These are phyloP conservation scores for Saturnispora ahearnii DNA, from an alignment of 805 yeast species.

Conservation along the genomic window DNA sequence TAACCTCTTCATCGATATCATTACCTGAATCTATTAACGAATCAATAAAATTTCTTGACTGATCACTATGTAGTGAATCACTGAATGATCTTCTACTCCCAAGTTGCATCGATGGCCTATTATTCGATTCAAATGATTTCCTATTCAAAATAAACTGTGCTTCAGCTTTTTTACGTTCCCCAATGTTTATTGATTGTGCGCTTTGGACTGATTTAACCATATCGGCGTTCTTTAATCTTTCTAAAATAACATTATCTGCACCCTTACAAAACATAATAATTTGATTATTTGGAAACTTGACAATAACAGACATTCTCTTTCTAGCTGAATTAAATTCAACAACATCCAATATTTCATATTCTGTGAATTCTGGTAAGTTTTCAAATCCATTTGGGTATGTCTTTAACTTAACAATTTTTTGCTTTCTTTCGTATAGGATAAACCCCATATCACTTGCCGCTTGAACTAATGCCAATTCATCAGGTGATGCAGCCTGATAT, in stretches of 20 bases:
- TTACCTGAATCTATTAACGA: conserved; percentile 24
- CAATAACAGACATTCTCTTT: conserved; percentile 89
- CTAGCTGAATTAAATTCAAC: conserved; percentile 83
- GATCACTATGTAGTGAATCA: conserved; percentile 4
- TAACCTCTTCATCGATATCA: conserved; percentile 40
- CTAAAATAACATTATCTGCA: conserved; percentile 85
- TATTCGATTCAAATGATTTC: conserved; percentile 33
- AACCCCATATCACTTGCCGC: conserved; percentile 96
- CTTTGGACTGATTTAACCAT: conserved; percentile 54
- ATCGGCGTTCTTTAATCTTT: conserved; percentile 50
- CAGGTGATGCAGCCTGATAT: conserved; percentile 95
- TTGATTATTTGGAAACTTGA: conserved; percentile 65
- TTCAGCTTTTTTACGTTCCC: conserved; percentile 62
- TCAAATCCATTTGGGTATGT: conserved; percentile 81
- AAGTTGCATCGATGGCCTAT: conserved; percentile 7
- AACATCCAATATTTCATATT: conserved; percentile 65
- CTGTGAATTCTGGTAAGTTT: conserved; percentile 50
- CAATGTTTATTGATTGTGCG: conserved; percentile 51
- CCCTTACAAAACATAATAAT: conserved; percentile 85
- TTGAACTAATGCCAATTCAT: conserved; percentile 83
- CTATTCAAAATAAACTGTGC: conserved; percentile 64
- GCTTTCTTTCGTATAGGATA: conserved; percentile 64
- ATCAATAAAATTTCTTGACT: conserved; percentile 14
- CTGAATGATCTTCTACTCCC: conserved; percentile 23
- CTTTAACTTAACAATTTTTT: conserved; percentile 52